Conservation (phyloP, 208 protist genomes). For the Trypanosoma platydactyli region DNA sequence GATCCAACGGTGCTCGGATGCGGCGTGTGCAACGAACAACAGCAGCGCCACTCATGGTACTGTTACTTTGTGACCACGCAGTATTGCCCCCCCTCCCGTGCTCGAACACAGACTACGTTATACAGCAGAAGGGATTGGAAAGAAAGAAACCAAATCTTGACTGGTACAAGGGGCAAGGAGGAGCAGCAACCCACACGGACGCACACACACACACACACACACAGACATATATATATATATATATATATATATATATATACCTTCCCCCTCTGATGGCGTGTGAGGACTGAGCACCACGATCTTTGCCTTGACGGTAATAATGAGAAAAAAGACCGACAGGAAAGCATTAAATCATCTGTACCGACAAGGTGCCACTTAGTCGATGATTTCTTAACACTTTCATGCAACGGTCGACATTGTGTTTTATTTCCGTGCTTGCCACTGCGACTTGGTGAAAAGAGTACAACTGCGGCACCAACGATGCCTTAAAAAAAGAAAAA, state of each 20-base stretch:
- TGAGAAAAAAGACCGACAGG: conserved; percentile 6
- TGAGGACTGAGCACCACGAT: too few relatives aligned
- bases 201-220: too few relatives aligned
- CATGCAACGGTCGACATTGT: too few relatives aligned
- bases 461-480: too few relatives aligned
- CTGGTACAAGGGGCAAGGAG: neutral
- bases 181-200: neutral
- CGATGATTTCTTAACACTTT: too few relatives aligned
- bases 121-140: conserved; percentile 8
- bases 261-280: too few relatives aligned
- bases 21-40: conserved; percentile 71
- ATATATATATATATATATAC: conserved; percentile 11
- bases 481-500: conserved; percentile 1
- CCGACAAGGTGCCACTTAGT: too few relatives aligned
- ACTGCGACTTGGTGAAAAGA: too few relatives aligned
- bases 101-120: conserved; percentile 6
- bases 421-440: too few relatives aligned
- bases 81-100: too few relatives aligned
- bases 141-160: conserved; percentile 8
- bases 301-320: neutral
- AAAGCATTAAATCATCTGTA: neutral
- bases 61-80: neutral
- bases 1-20: conserved; percentile 72
- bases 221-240: neutral
- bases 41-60: conserved; percentile 5